Conservation (phyloP, 1,139 yeast species). For the Pichia sp. region DNA sequence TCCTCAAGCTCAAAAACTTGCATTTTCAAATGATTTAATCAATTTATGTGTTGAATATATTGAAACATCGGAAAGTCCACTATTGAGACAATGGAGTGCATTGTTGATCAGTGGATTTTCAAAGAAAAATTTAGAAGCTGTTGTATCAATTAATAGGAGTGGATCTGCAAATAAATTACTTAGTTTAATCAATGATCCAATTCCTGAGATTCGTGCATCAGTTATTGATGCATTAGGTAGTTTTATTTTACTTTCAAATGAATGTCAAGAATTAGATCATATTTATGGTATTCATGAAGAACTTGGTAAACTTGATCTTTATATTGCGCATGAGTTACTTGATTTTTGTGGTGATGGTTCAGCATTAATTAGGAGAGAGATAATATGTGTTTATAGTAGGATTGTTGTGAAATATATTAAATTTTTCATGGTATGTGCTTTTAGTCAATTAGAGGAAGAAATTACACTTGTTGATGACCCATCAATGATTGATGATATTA, state of each 20-base stretch:
- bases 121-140: conserved; percentile 68
- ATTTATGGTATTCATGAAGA: conserved; percentile 30
- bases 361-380: conserved; percentile 79
- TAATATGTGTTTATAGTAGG: conserved; percentile 67
- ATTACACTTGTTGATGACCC: conserved; percentile 60
- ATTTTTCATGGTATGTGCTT: conserved; percentile 82
- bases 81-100: conserved; percentile 88
- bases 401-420: conserved; percentile 64
- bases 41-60: conserved; percentile 61
- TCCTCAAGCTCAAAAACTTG: conserved; percentile 70
- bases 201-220: conserved; percentile 92
- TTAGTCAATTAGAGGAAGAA: conserved; percentile 79
- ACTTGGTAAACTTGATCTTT: conserved; percentile 46
- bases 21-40: conserved; percentile 68
- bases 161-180: conserved; percentile 54
- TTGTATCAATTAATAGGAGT: conserved; percentile 62
- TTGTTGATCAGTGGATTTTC: conserved; percentile 72
- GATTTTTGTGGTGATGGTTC: conserved; percentile 75
- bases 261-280: conserved; percentile 24
- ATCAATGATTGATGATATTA: conserved; percentile 48
- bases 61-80: conserved; percentile 71
- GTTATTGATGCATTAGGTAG: conserved; percentile 67
- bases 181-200: conserved; percentile 68
- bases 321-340: conserved; percentile 43
- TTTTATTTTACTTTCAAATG: conserved; percentile 45